A percentile compares a stretch with the other conserved stretches of the same genome.
These are phyloP conservation scores for Phytophthora colocasiae DNA, from an alignment of 352 stramenopile species.

Conservation along the genomic window DNA sequence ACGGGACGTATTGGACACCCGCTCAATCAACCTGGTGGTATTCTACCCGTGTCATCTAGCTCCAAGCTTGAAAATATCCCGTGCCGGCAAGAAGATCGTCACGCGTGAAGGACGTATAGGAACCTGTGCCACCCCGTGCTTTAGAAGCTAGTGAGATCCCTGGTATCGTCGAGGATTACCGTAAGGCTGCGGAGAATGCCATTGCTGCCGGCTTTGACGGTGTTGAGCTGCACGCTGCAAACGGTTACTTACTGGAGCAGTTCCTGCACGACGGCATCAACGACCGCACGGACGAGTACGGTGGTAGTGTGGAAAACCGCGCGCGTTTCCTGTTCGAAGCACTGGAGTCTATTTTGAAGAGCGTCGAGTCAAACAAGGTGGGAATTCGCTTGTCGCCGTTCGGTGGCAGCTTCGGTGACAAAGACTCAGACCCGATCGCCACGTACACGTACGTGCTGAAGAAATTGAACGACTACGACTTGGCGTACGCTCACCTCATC, in stretches of 20 bases:
- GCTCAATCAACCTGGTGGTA: constrained; percentile 61
- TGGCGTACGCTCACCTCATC: constrained; percentile 70
- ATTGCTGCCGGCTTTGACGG: constrained; percentile 91
- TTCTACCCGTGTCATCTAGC: constrained; percentile 68
- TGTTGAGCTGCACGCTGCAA: constrained; percentile 90
- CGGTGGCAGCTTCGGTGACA: constrained; percentile 55
- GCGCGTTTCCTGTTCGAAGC: constrained; percentile 78
- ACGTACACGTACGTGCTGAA: constrained; percentile 62
- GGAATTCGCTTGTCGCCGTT: constrained; percentile 60
- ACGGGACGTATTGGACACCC: constrained; percentile 78
- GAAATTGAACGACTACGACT: constrained; percentile 64
- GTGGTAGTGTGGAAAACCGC: constrained; percentile 88
- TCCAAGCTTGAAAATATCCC: constrained; percentile 44
- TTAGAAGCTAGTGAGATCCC: constrained; percentile 82
- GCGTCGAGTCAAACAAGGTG: constrained; percentile 40
- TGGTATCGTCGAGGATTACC: constrained; percentile 75
- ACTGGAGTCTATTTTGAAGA: constrained; percentile 62
- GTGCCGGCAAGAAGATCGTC: constrained; percentile 43
- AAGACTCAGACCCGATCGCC: constrained; percentile 50
- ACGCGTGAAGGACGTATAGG: constrained; percentile 52
- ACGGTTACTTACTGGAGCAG: constrained; percentile 94
- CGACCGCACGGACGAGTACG: constrained; percentile 87
- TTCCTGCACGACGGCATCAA: constrained; percentile 90
- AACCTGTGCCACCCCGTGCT: constrained; percentile 59
- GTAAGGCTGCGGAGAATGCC: constrained; percentile 59